These are phyloP conservation scores for Lotmaria passim DNA, from an alignment of 208 protist species.

Conservation along the genomic window DNA sequence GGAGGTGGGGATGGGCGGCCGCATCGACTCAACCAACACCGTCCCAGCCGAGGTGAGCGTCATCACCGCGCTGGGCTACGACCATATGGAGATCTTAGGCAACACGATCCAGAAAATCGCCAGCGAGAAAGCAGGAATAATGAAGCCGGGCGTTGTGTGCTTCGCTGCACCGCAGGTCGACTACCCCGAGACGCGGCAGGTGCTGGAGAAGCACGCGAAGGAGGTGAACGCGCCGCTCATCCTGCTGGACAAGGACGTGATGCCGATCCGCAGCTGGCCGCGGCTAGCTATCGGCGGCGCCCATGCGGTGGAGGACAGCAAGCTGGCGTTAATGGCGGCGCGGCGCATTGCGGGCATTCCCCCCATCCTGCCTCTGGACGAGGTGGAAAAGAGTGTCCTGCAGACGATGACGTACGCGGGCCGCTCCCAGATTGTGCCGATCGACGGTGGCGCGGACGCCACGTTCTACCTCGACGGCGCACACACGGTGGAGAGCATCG, in stretches of 20 bases:
- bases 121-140: conserved; percentile 94
- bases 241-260: conserved; percentile 57
- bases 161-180: conserved; percentile 74
- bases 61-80: conserved; percentile 92
- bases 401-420: conserved; percentile 70
- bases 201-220: conserved; percentile 60
- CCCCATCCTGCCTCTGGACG: conserved; percentile 57
- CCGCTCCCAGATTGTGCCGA: conserved; percentile 71
- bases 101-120: conserved; percentile 94
- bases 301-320: conserved; percentile 84
- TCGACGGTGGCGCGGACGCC: conserved; percentile 47
- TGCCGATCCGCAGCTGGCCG: conserved; percentile 78
- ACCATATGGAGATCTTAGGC: conserved; percentile 95
- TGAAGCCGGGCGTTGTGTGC: conserved; percentile 84
- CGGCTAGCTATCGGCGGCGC: conserved; percentile 73
- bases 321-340: conserved; percentile 79
- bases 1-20: conserved; percentile 95
- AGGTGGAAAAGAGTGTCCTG: conserved; percentile 66
- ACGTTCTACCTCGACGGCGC: conserved; percentile 90
- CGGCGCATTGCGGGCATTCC: conserved; percentile 64
- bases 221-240: conserved; percentile 55
- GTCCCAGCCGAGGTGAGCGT: conserved; percentile 84
- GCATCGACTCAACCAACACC: conserved; percentile 93
- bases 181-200: conserved; percentile 61
- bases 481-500: conserved; percentile 86